Conservation (phyloP, 2,329 filamentous ascomycete species). For the Pseudohalonectria lignicola region DNA sequence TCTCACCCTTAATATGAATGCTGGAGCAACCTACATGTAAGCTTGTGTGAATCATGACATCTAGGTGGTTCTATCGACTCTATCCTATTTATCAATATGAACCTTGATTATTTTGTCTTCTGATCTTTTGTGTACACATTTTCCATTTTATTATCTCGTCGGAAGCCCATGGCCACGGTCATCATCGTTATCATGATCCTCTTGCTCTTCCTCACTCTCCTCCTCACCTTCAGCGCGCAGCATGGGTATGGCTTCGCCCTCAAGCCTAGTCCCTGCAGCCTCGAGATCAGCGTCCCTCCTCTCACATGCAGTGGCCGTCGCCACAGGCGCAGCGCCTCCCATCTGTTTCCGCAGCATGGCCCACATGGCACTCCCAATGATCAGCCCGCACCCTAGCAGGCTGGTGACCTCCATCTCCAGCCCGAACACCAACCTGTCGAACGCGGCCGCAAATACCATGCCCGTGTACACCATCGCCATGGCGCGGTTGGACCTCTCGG, state of each 20-base stretch:
- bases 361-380: conserved; percentile 41
- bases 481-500: conserved; percentile 50
- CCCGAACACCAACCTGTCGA: conserved; percentile 42
- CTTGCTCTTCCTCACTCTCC: conserved; percentile 8
- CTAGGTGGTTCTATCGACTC: too few species aligned
- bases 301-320: conserved; percentile 10
- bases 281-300: conserved; percentile 23
- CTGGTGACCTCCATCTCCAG: conserved; percentile 37
- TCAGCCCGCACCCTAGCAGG: conserved; percentile 37
- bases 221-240: conserved; percentile 17
- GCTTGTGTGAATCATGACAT: too few species aligned
- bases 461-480: conserved; percentile 48
- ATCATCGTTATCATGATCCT: conserved; percentile 7
- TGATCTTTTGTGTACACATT: too few species aligned
- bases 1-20: too few species aligned
- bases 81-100: too few species aligned
- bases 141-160: too few species aligned
- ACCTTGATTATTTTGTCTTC: too few species aligned
- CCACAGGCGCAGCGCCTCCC: conserved; percentile 10
- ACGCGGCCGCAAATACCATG: conserved; percentile 42
- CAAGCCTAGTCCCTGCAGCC: conserved; percentile 18
- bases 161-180: too few species aligned
- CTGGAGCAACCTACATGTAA: too few species aligned
- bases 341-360: conserved; percentile 34
- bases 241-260: conserved; percentile 27